Evolutionary conservation across 306 rosid genomes (phyloP).

Genomic region (Vigna angularis): DNA sequence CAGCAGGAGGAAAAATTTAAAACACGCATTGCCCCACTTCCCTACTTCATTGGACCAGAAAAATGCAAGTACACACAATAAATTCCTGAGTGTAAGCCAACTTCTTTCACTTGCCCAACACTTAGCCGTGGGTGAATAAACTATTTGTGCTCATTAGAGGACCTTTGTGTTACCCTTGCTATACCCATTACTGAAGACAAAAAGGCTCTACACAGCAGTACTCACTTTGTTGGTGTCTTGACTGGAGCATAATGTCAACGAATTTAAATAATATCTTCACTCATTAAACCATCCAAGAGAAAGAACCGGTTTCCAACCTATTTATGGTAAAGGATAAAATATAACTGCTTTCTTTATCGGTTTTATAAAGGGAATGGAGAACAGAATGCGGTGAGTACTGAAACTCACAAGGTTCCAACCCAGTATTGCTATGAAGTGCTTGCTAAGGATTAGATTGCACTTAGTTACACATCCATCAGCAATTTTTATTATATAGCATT

Average conservation of each 20-base stretch:
- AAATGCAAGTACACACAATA: background rate
- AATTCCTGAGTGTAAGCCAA: background rate
- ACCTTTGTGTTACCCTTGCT: too few relatives aligned
- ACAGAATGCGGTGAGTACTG: background rate
- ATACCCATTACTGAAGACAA: background rate
- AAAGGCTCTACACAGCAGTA: background rate
- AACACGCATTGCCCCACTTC: background rate
- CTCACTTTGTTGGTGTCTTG: background rate
- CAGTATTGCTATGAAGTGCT: conserved; percentile 10
- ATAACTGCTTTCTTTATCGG: background rate
- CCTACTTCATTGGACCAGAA: background rate
- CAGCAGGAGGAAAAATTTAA: background rate
- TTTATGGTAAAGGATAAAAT: background rate
- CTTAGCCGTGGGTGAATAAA: background rate
- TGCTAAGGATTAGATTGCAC: conserved; percentile 27
- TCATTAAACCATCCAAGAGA: background rate
- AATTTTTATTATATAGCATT: conserved; percentile 24
- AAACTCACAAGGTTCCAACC: conserved; percentile 6
- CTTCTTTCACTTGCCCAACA: background rate
- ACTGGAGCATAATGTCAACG: background rate
- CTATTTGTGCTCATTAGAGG: background rate
- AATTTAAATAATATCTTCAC: background rate
- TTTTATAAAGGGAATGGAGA: background rate
- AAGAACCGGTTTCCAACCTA: background rate
- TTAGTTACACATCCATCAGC: conserved; percentile 15